Evolutionary conservation across 2,329 filamentous ascomycete species (phyloP), one percentile per base, ranked within the genome.

Genomic region (Orbilia javanica): DNA sequence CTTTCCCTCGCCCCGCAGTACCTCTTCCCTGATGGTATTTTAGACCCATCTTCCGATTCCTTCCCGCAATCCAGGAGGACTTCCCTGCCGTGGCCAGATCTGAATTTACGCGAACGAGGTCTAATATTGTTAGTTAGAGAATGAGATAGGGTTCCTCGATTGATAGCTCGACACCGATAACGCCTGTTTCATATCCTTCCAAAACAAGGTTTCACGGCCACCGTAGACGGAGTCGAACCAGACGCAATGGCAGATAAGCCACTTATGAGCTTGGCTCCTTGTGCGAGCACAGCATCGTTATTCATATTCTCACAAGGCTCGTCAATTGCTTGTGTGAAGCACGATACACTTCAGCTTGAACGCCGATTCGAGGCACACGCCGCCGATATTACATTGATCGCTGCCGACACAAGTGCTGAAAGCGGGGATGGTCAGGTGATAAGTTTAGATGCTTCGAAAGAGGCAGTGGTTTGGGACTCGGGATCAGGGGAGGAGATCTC

Each of bases 391-490:
- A 88, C 91, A 69, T 88, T 97, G 82, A 89, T 99, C 68, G 91
- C 91, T 0, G 94, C 96, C 66, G 96, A 99, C 84, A 98, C 94
- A 83, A 90, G 93, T 70, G 97, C 94, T 84, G 94, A 97, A 81
- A 86, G 90, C 78, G 94, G 94, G 2, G 91, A 91, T 0, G 96
- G 95, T 29, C 85, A 97, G 77, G 94, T 97, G 1, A 93, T 97
- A 79, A 98, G 94, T 85, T 97, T 97, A 82, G 96, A 99, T 86
- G 89, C 89, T 18, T 91, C 93, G 42, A 93, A 95, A 84, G 97
- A 93, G 0, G 93, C 94, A 3, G 97, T 98, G 83, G 93, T 98
- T 6, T 99, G 96, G 96, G 95, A 99, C 85, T 87, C 97, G 78
- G 90, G 96, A 85, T 96, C 93, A 0, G 96, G 96, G 60, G 90